Percentiles rank a stretch among this genome's conserved stretches.
Evolutionary conservation across 208 protist species (phyloP).

Genomic region (Porcisia hertigi): DNA sequence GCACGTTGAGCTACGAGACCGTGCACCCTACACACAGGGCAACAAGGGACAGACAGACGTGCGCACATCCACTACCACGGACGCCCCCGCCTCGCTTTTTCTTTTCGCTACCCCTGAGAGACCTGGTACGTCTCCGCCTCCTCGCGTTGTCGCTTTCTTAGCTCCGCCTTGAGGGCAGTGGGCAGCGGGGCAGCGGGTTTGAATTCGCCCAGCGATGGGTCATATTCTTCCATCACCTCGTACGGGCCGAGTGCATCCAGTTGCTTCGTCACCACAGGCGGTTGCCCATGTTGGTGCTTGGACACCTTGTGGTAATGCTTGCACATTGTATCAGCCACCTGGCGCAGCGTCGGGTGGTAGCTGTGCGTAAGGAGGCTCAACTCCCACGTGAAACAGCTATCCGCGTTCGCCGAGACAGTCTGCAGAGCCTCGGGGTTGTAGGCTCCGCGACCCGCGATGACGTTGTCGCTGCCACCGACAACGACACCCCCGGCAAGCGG

Average conservation of each 20-base stretch:
- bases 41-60: not conserved
- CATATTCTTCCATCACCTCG: slow-evolving; percentile 90
- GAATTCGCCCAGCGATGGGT: slow-evolving; percentile 79
- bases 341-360: slow-evolving; percentile 86
- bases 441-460: slow-evolving; percentile 79
- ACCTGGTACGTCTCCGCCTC: slow-evolving; percentile 9
- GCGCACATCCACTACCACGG: not conserved
- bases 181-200: slow-evolving; percentile 72
- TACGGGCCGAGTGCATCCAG: slow-evolving; percentile 87
- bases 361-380: slow-evolving; percentile 67
- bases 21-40: not conserved
- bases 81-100: not conserved
- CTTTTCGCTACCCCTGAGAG: not conserved
- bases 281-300: slow-evolving; percentile 85
- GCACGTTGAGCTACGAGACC: not conserved
- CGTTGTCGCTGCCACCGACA: slow-evolving; percentile 89
- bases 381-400: slow-evolving; percentile 92
- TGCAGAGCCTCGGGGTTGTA: slow-evolving; percentile 88
- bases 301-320: slow-evolving; percentile 82
- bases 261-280: slow-evolving; percentile 85
- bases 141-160: slow-evolving; percentile 32
- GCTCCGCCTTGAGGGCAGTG: slow-evolving; percentile 34
- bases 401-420: slow-evolving; percentile 80
- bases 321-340: slow-evolving; percentile 80
- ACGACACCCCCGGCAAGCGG: slow-evolving; percentile 78